phyloP scores from a whole-genome alignment of 352 stramenopile species.

The Aphanomyces cochlioides region DNA sequence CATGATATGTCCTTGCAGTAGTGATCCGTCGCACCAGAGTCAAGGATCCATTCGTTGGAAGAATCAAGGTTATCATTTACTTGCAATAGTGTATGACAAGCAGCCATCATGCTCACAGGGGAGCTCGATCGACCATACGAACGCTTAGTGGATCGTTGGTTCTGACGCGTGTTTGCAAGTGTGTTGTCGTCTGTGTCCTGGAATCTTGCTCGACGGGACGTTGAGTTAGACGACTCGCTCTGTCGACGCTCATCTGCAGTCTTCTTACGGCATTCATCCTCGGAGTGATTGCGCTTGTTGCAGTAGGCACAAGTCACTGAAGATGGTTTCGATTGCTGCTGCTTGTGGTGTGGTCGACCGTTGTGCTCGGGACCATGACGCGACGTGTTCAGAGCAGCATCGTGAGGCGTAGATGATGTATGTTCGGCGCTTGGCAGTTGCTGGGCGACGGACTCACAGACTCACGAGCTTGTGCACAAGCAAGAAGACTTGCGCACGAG shows the following conservation, averaged over 20 bases:
- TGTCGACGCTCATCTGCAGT: not conserved
- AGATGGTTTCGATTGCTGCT: not conserved
- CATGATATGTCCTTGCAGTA: not conserved
- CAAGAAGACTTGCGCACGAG: no score
- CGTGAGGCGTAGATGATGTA: no score
- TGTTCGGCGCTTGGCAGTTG: no score
- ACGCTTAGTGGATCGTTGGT: not conserved
- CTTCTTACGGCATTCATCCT: not conserved
- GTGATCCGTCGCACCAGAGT: not conserved
- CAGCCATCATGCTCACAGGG: constrained; percentile 3
- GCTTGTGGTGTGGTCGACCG: not conserved
- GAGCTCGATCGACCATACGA: not conserved
- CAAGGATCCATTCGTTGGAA: not conserved
- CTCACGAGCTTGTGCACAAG: no score
- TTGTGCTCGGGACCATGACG: not conserved
- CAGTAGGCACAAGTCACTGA: not conserved
- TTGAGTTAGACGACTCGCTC: not conserved
- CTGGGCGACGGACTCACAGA: no score
- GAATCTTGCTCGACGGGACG: not conserved
- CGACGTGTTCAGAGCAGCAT: not conserved
- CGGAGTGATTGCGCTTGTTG: not conserved
- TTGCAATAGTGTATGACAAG: not conserved
- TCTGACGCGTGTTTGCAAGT: not conserved
- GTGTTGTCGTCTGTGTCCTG: not conserved
- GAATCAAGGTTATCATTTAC: no score